Conservation (phyloP, 768 basidiomycete genomes). For the Boletus huronensis region DNA sequence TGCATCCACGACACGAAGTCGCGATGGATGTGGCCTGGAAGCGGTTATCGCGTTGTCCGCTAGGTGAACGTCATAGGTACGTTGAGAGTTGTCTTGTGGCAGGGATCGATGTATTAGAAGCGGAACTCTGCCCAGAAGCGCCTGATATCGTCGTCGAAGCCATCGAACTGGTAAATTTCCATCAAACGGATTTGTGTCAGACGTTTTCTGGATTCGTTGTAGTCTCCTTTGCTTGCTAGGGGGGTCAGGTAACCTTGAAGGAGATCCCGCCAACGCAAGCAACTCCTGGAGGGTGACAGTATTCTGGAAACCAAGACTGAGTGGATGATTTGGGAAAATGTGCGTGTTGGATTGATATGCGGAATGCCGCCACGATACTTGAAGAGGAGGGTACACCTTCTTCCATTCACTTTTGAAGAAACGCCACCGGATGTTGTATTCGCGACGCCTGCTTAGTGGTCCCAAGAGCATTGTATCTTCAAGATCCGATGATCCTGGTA, state of each 20-base stretch:
- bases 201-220: not conserved
- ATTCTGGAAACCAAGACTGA: conserved; percentile 42
- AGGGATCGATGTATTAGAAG: conserved; percentile 39
- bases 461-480: conserved; percentile 60
- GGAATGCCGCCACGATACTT: conserved; percentile 35
- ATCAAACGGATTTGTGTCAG: conserved; percentile 13
- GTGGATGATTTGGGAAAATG: conserved; percentile 24
- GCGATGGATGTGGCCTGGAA: conserved; percentile 14
- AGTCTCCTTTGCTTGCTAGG: conserved; percentile 29
- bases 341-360: conserved; percentile 3
- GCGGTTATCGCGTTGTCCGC: conserved; percentile 29
- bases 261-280: conserved; percentile 40
- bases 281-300: conserved; percentile 43
- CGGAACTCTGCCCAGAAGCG: conserved; percentile 59
- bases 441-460: conserved; percentile 66
- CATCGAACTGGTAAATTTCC: conserved; percentile 24
- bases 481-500: conserved; percentile 56
- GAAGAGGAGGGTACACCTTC: conserved; percentile 60
- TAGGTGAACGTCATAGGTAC: conserved; percentile 32
- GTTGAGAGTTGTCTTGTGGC: conserved; percentile 1
- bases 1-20: conserved; percentile 23
- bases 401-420: conserved; percentile 54
- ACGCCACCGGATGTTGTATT: conserved; percentile 69
- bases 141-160: conserved; percentile 52
- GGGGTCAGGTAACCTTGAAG: conserved; percentile 23